Conservation (phyloP, 495 filamentous ascomycete genomes). For the Chlorociboria aeruginascens region DNA sequence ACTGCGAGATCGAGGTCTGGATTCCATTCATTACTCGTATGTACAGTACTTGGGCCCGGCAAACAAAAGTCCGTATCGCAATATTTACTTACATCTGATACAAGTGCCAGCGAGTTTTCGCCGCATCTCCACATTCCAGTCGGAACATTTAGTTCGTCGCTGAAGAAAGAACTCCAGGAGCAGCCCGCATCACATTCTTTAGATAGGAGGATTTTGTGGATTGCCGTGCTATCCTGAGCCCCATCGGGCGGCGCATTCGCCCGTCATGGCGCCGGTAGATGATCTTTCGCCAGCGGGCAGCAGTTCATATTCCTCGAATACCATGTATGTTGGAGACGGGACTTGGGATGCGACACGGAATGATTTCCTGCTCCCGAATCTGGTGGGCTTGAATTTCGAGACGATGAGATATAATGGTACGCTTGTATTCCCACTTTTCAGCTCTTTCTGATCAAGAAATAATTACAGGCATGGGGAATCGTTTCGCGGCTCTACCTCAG, state of each 20-base stretch:
- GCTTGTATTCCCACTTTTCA: conserved; percentile 8
- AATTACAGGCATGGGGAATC: conserved; percentile 70
- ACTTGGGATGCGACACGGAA: conserved; percentile 81
- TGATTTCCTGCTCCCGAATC: conserved; percentile 77
- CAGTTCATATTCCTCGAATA: conserved; percentile 72
- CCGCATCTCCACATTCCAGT: too few relatives aligned
- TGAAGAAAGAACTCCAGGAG: too few relatives aligned
- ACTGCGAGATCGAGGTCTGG: too few relatives aligned
- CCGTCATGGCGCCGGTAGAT: conserved; percentile 39
- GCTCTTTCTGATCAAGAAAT: neutral
- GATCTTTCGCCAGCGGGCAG: conserved; percentile 63
- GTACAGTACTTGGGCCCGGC: too few relatives aligned
- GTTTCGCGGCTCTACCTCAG: conserved; percentile 59
- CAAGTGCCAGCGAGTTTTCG: too few relatives aligned
- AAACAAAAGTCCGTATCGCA: too few relatives aligned
- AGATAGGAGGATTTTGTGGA: too few relatives aligned
- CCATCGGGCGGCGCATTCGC: conserved; percentile 9
- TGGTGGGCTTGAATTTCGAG: conserved; percentile 77
- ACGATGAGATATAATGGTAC: conserved; percentile 95
- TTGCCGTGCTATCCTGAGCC: conserved; percentile 9
- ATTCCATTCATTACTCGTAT: too few relatives aligned
- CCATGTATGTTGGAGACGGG: conserved; percentile 77
- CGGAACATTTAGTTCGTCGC: too few relatives aligned
- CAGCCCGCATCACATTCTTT: too few relatives aligned
- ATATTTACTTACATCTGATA: too few relatives aligned